Conservation (phyloP, 768 basidiomycete species). For the Gautieria morchelliformis region DNA sequence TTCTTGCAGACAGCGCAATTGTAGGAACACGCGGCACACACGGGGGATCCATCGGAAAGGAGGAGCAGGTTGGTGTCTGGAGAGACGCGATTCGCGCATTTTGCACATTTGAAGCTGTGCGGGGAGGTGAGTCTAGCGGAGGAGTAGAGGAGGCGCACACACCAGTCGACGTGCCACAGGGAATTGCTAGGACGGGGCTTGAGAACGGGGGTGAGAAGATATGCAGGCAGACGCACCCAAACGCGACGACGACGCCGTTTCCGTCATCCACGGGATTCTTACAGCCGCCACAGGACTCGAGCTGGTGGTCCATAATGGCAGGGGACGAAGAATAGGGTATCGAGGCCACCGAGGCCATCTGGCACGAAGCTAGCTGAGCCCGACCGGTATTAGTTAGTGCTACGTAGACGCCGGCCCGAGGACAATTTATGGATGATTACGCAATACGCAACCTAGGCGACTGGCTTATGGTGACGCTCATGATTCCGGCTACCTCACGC, state of each 20-base stretch:
- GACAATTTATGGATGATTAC: neutral
- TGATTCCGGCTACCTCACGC: too few species aligned
- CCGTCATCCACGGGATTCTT: conserved; percentile 70
- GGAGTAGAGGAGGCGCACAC: conserved; percentile 1
- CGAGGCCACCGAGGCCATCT: conserved; percentile 7
- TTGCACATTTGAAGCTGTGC: conserved; percentile 82
- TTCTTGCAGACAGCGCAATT: conserved; percentile 90
- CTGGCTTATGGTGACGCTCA: too few species aligned
- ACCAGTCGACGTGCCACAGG: conserved; percentile 86
- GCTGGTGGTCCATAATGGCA: conserved; percentile 25
- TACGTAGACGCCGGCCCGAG: conserved; percentile 1
- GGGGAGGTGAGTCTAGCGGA: neutral
- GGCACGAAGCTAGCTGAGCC: neutral
- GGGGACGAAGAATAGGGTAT: neutral
- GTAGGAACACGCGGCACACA: conserved; percentile 89
- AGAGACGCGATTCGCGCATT: conserved; percentile 85
- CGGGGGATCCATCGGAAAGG: conserved; percentile 95
- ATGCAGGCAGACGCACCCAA: conserved; percentile 56
- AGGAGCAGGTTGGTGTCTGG: conserved; percentile 96
- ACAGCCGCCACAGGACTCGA: conserved; percentile 75
- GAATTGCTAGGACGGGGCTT: conserved; percentile 52
- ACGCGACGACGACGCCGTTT: conserved; percentile 87
- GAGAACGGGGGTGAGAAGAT: conserved; percentile 8
- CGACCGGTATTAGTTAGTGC: neutral
- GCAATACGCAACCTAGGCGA: neutral